Evolutionary conservation across 208 protist species (phyloP), one percentile per base, ranked within the genome.

Genomic region (Lotmaria passim): DNA sequence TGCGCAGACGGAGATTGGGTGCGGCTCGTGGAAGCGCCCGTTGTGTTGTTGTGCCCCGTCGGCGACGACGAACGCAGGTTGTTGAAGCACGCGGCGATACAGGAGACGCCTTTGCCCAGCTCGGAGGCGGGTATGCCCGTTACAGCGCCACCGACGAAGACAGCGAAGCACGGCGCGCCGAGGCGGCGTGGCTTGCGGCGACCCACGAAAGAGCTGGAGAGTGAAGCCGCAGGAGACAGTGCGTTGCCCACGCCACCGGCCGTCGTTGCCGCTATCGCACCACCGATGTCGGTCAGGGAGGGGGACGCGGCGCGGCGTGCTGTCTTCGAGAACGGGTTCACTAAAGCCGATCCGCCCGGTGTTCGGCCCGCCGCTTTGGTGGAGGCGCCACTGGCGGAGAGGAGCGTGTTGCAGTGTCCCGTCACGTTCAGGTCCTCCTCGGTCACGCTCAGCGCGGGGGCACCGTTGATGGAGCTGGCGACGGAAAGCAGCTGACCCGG

Each of bases 21-120:
- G n/a, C 55, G 55, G 14, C n/a, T 30, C 52, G 31, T 48, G 38
- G 38, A 41, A 36, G 47, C 39, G 33, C 15, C 26, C 26, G n/a
- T 21, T 53, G n/a, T 24, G 8, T 48, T 33, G 24, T 30, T 26
- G 50, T 30, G 19, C 24, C 14, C 33, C 21, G 21, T 50, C 17
- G 59, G 53, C 36, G 67, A 55, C 21, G 48, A 19, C 24, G 46
- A 19, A 30, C 52, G 53, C 36, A 48, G 67, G 67, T 56, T 55
- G 50, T 82, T 83, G 53, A 72, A 75, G 55, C 78, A 83, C 46
- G 58, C 68, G 14, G 69, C 71, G n/a, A 83, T 65, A 31, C 61
- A 58, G 31, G 66, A 46, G 19, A 69, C 60, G 46, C 46, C 36
- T 11, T 57, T 61, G 36, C 48, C 33, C 30, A 47, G 14, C 44